These are phyloP conservation scores for Rubia occidens DNA, from an alignment of 305 asterid genomes.

Conservation along the genomic window DNA sequence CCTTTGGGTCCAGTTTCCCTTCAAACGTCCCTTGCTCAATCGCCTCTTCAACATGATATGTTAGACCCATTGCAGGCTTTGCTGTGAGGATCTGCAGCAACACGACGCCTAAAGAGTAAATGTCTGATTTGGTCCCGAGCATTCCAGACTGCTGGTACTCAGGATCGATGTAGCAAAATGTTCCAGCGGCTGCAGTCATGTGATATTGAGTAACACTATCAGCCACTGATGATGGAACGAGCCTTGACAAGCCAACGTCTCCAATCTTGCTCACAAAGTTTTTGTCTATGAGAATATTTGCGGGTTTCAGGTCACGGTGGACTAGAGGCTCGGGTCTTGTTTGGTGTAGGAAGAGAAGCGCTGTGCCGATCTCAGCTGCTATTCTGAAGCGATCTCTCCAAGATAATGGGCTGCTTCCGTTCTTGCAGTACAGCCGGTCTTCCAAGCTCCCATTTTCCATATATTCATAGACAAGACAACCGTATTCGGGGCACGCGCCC, in stretches of 20 bases:
- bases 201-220: conserved; percentile 48
- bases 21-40: conserved; percentile 44
- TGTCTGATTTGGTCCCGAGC: conserved; percentile 76
- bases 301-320: conserved; percentile 90
- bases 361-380: conserved; percentile 74
- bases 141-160: conserved; percentile 80
- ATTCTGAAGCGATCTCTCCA: conserved; percentile 63
- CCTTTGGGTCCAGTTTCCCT: conserved; percentile 46
- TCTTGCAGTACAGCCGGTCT: conserved; percentile 56
- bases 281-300: conserved; percentile 65
- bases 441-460: conserved; percentile 82
- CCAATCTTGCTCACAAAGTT: conserved; percentile 69
- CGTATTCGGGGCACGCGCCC: conserved; percentile 82
- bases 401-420: conserved; percentile 46
- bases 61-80: conserved; percentile 61
- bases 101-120: conserved; percentile 58
- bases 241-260: conserved; percentile 70
- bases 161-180: conserved; percentile 83
- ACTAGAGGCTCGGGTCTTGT: conserved; percentile 80
- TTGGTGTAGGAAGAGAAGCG: conserved; percentile 71
- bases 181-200: conserved; percentile 88
- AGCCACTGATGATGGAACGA: conserved; percentile 52
- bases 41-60: conserved; percentile 46
- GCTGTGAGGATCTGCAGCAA: conserved; percentile 63
- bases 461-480: conserved; percentile 77